Percentiles rank a stretch among this genome's conserved stretches.
Conservation (phyloP, 345 rosid species). For the Sisymbrium irio region DNA sequence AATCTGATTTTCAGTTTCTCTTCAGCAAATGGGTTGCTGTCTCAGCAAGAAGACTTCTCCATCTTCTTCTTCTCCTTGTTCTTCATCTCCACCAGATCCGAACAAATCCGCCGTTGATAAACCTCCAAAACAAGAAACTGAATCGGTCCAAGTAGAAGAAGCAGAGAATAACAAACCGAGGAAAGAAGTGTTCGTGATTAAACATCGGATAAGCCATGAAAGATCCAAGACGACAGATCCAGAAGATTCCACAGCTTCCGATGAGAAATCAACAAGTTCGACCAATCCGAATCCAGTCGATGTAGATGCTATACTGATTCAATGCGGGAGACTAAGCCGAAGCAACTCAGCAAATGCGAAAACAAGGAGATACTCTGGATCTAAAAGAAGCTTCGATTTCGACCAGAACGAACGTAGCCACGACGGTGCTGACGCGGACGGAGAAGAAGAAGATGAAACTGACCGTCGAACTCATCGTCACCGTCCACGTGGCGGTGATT, state of each 20-base stretch:
- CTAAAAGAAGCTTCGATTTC: constrained; percentile 85
- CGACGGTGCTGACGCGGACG: constrained; percentile 30
- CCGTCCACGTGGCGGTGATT: constrained; percentile 50
- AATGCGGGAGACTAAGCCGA: constrained; percentile 88
- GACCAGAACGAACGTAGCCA: constrained; percentile 35
- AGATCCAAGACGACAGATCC: constrained; percentile 40
- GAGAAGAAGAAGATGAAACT: constrained; percentile 41
- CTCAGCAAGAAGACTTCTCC: constrained; percentile 53
- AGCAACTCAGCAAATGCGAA: constrained; percentile 63
- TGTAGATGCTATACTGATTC: constrained; percentile 85
- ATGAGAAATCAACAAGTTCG: constrained; percentile 24
- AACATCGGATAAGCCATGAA: constrained; percentile 82
- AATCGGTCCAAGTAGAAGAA: constrained; percentile 1
- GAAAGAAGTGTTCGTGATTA: constrained; percentile 77
- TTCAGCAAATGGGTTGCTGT: constrained; percentile 61
- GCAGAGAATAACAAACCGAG: constrained; percentile 29
- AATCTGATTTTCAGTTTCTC: too few relatives aligned
- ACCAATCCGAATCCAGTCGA: constrained; percentile 37
- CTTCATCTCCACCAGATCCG: constrained; percentile 34
- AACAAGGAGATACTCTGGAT: constrained; percentile 66
- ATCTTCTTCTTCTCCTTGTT: constrained; percentile 26
- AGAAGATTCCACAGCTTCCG: constrained; percentile 29
- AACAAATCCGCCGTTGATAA: constrained; percentile 2
- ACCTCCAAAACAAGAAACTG: constrained; percentile 12
- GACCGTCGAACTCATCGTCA: constrained; percentile 48